These are phyloP conservation scores for Exophiala oligosperma DNA, from an alignment of 2,329 filamentous ascomycete genomes.

Conservation along the genomic window DNA sequence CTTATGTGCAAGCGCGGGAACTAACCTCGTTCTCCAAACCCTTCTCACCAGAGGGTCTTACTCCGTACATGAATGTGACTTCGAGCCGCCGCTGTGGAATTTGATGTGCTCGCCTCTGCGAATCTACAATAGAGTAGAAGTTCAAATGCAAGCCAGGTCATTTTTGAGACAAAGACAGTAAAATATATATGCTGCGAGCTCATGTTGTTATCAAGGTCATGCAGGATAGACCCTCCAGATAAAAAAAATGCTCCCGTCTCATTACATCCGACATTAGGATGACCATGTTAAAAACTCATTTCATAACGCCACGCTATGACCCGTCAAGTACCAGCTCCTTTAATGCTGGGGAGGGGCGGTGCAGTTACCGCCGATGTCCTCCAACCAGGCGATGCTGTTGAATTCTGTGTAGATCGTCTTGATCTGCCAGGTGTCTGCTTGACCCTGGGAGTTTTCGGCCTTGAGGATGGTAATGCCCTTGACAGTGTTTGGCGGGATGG, in stretches of 20 bases:
- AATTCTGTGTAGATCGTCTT: conserved; percentile 37
- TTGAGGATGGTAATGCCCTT: conserved; percentile 35
- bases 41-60: no score
- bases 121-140: not conserved
- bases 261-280: not conserved
- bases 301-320: conserved; percentile 11
- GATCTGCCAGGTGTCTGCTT: conserved; percentile 34
- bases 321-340: not conserved
- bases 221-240: not conserved
- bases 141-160: not conserved
- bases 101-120: not conserved
- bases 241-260: not conserved
- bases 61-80: no score
- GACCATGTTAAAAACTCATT: not conserved
- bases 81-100: not conserved
- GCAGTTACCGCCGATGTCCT: conserved; percentile 24
- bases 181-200: not conserved
- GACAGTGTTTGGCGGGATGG: conserved; percentile 26
- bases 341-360: conserved; percentile 12
- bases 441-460: conserved; percentile 20
- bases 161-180: not conserved
- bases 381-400: conserved; percentile 31
- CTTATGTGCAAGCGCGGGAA: not conserved
- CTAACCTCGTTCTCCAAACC: not conserved
- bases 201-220: not conserved